A percentile compares a stretch with the other conserved stretches of the same genome.
Evolutionary conservation across 1,284 basidiomycete genomes (phyloP).

Genomic region (Malassezia sp.): DNA sequence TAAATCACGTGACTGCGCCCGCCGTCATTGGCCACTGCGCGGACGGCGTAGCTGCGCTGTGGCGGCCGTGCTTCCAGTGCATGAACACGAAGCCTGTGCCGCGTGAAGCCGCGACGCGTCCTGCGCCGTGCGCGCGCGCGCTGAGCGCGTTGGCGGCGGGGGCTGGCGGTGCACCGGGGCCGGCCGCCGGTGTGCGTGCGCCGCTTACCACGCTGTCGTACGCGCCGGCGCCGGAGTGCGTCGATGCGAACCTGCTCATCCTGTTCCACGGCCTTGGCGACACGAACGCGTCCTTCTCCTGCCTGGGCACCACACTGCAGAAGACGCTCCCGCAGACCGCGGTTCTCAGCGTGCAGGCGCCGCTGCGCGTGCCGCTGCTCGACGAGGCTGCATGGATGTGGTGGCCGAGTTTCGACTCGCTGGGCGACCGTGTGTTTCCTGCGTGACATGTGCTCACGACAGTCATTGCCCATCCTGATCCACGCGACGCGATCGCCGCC

Average conservation of each 20-base stretch:
- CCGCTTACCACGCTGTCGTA: too few species aligned
- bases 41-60: not conserved
- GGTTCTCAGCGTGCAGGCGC: constrained; percentile 64
- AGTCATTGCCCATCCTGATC: constrained; percentile 58
- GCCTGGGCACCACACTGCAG: constrained; percentile 61
- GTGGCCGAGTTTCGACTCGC: constrained; percentile 69
- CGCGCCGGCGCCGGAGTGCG: constrained; percentile 61
- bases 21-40: not conserved
- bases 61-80: not conserved
- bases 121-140: not conserved
- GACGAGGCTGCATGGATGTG: constrained; percentile 57
- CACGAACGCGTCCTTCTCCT: constrained; percentile 63
- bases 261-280: constrained; percentile 81
- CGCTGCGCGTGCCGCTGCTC: constrained; percentile 68
- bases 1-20: not conserved
- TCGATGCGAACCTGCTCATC: constrained; percentile 73
- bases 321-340: constrained; percentile 67
- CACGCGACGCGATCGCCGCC: constrained; percentile 57
- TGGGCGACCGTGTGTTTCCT: constrained; percentile 55
- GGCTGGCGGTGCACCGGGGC: not conserved
- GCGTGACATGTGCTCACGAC: constrained; percentile 33
- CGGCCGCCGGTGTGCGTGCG: not conserved
- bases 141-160: not conserved
- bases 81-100: not conserved
- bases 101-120: not conserved